phyloP scores from a whole-genome alignment of 1,284 basidiomycete species.

The Apiotrichum laibachii region DNA sequence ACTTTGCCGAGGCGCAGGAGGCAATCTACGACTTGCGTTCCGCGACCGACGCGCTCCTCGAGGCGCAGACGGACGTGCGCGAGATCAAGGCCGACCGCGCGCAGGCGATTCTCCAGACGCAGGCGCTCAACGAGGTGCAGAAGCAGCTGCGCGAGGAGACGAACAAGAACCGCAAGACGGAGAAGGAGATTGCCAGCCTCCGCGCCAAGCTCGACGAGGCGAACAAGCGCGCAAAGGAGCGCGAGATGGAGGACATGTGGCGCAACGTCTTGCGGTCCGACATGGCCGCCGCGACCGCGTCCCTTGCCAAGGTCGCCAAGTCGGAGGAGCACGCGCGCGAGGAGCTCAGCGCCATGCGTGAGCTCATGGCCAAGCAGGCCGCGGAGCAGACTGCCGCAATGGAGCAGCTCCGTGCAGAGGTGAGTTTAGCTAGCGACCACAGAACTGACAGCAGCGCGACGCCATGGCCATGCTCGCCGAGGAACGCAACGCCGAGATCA shows the following conservation, averaged over 20 bases:
- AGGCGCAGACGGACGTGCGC: slow-evolving; percentile 10
- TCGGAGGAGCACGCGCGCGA: slow-evolving; percentile 12
- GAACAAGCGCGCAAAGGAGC: not conserved
- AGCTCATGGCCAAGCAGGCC: slow-evolving; percentile 9
- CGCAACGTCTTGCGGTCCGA: slow-evolving; percentile 7
- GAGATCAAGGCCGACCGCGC: slow-evolving; percentile 8
- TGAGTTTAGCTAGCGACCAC: not conserved
- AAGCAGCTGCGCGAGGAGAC: slow-evolving; percentile 8
- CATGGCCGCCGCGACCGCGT: slow-evolving; percentile 6
- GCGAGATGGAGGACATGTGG: slow-evolving; percentile 10
- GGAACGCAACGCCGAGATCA: slow-evolving; percentile 8
- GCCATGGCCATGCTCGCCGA: slow-evolving; percentile 6
- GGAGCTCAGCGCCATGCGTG: slow-evolving; percentile 12
- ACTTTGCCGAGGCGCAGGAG: slow-evolving; percentile 9
- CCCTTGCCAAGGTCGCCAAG: slow-evolving; percentile 6
- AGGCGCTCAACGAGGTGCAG: slow-evolving; percentile 6
- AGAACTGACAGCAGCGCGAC: slow-evolving; percentile 10
- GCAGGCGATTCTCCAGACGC: not conserved
- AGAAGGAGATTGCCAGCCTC: slow-evolving; percentile 6
- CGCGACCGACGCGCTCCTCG: slow-evolving; percentile 17
- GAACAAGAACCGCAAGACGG: slow-evolving; percentile 1
- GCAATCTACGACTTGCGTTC: slow-evolving; percentile 13
- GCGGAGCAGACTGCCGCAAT: not conserved
- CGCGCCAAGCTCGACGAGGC: slow-evolving; percentile 1
- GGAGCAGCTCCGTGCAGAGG: slow-evolving; percentile 4